Evolutionary conservation across 1,284 basidiomycete species (phyloP), one percentile per base, ranked within the genome.

Genomic region (Exobasidium rhododendri): DNA sequence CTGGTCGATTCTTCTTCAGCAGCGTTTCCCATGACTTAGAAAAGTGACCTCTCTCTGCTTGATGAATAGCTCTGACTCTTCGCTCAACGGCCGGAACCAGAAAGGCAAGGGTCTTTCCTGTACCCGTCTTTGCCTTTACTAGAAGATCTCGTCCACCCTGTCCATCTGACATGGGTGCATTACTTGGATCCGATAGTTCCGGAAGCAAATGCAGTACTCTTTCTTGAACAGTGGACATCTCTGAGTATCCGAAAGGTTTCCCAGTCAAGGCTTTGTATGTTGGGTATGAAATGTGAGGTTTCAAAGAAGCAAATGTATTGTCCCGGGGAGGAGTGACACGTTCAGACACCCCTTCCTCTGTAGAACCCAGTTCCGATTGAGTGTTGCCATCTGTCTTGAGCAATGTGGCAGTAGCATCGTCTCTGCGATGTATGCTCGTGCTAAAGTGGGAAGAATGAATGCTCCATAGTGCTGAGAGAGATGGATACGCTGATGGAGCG

Each of bases 191-290:
- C 4, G 71, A 68, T 11, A 86, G 66, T n/a, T 82, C 67, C 81
- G 87, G 84, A 62, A 86, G 81, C 50, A 83, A 77, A 49, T 75
- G 71, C 1, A 94, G 83, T 4, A 97, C 91, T 56, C 86, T 85
- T 22, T 86, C 84, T 81, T 97, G 94, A 0, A 97, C 93, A 11
- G 87, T 81, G 1, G 89, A 89, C 91, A 97, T 93, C 56, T 84
- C 82, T 13, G 80, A 83, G 66, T 92, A 86, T 24, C 85, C 83
- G 84, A 93, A 90, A 0, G 91, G 91, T 40, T 81, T 82, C 52
- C 81, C 63, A 43, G 73, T 75, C 47, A 81, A 64, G 6, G 80
- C 78, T 49, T 74, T 71, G 52, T 68, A 74, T 14, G 77, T 66
- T 20, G 58, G 30, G 5, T 68, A 57, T 17, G 57, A 3, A 44